Evolutionary conservation across 2,329 filamentous ascomycete species (phyloP).

Genomic region (Alternaria sp.): DNA sequence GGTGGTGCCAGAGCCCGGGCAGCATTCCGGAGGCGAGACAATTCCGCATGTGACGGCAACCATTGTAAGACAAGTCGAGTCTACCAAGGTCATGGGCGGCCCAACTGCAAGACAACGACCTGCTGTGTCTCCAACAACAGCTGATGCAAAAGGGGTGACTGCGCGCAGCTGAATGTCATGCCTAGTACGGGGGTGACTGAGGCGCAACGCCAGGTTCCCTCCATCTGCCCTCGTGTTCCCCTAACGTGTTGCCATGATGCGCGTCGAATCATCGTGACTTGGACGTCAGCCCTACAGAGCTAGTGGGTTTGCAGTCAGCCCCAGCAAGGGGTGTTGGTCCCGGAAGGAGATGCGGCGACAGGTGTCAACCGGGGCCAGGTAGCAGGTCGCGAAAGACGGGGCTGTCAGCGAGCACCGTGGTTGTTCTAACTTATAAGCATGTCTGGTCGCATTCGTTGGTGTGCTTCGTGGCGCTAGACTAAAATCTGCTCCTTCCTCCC

Average conservation of each 20-base stretch:
- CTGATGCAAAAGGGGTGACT: conserved; percentile 18
- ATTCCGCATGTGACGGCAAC: conserved; percentile 5
- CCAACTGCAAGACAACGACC: conserved; percentile 7
- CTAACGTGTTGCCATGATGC: conserved; percentile 14
- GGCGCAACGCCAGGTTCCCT: conserved; percentile 14
- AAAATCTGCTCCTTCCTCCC: conserved; percentile 35
- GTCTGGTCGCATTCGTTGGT: conserved; percentile 15
- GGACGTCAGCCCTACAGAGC: conserved; percentile 2
- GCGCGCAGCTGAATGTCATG: conserved; percentile 30
- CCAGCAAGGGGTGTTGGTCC: conserved; percentile 4
- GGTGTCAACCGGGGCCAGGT: conserved; percentile 12
- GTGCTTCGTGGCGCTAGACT: conserved; percentile 21
- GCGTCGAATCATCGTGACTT: conserved; percentile 5
- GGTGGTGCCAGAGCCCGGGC: conserved; percentile 4
- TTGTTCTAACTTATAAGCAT: conserved; percentile 16
- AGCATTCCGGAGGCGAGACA: not conserved
- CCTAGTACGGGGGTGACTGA: conserved; percentile 29
- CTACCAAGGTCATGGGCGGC: not conserved
- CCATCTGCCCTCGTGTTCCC: conserved; percentile 19
- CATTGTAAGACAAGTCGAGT: not conserved
- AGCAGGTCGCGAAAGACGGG: conserved; percentile 25
- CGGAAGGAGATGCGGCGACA: conserved; percentile 7
- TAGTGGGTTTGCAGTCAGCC: conserved; percentile 12
- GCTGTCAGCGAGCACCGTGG: conserved; percentile 18
- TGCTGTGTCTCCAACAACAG: conserved; percentile 14